Evolutionary conservation across 2,329 filamentous ascomycete genomes (phyloP).

Genomic region (Beauveria medogensis): DNA sequence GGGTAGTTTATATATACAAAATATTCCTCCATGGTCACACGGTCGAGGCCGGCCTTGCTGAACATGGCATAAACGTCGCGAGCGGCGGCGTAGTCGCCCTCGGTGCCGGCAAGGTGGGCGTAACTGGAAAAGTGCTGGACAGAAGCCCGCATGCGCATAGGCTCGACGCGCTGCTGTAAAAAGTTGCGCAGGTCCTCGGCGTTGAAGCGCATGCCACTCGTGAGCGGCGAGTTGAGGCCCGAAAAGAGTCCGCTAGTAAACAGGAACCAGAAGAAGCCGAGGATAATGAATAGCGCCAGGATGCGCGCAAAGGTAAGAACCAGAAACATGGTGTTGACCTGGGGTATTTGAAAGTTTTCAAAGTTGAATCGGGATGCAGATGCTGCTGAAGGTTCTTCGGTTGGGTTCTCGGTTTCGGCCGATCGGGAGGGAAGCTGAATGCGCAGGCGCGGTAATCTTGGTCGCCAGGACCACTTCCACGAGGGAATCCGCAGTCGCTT

Average conservation of each 20-base stretch:
- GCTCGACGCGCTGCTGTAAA: conserved; percentile 65
- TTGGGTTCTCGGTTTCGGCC: conserved; percentile 11
- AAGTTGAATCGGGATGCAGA: neutral
- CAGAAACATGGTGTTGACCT: conserved; percentile 33
- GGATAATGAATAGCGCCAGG: conserved; percentile 65
- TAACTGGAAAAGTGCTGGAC: conserved; percentile 72
- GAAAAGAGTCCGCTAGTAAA: conserved; percentile 81
- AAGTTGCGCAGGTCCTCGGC: conserved; percentile 73
- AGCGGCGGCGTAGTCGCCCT: conserved; percentile 81
- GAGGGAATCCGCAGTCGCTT: conserved; percentile 48
- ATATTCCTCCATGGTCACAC: conserved; percentile 69
- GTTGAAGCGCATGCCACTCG: conserved; percentile 64
- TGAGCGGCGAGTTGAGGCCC: conserved; percentile 52
- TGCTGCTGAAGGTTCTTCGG: neutral
- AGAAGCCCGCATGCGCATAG: conserved; percentile 60
- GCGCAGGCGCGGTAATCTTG: conserved; percentile 42
- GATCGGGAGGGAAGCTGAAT: conserved; percentile 38
- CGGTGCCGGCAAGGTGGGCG: conserved; percentile 87
- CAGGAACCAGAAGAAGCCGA: conserved; percentile 72
- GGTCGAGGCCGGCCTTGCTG: conserved; percentile 61
- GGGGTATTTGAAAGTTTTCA: conserved; percentile 22
- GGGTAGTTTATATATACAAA: conserved; percentile 92
- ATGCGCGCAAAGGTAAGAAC: conserved; percentile 63
- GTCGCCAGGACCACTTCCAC: conserved; percentile 50
- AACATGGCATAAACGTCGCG: conserved; percentile 79